phyloP scores from a whole-genome alignment of 176 grass and related monocot species.

The Chrysopogon serrulatus region DNA sequence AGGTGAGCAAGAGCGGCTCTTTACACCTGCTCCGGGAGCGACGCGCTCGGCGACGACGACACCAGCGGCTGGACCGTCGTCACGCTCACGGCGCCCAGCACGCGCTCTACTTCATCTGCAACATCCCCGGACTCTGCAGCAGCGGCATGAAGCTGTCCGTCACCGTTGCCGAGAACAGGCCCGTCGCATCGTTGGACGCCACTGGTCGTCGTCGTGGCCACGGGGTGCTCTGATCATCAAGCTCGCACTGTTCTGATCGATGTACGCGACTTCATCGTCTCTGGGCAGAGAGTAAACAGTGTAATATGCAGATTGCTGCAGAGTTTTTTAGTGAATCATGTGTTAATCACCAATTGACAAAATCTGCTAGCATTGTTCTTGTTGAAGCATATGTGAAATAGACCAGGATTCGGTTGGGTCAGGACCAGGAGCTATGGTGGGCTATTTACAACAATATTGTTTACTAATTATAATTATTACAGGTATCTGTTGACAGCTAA shows the following conservation, averaged over 20 bases:
- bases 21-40: slow-evolving; percentile 45
- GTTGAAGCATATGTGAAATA: no score
- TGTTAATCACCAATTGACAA: neutral
- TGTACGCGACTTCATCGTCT: neutral
- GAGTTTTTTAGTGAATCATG: neutral
- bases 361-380: neutral
- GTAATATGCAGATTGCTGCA: neutral
- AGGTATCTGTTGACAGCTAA: no score
- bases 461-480: no score
- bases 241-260: slow-evolving; percentile 3
- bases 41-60: slow-evolving; percentile 48
- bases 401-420: no score
- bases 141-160: slow-evolving; percentile 62
- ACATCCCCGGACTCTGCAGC: slow-evolving; percentile 45
- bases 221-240: neutral
- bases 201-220: neutral
- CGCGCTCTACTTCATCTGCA: slow-evolving; percentile 71
- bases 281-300: neutral
- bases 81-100: slow-evolving; percentile 29
- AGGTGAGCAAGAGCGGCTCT: slow-evolving; percentile 54
- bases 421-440: no score
- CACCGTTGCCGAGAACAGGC: neutral
- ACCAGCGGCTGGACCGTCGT: slow-evolving; percentile 38
- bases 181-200: neutral
- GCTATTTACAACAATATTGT: no score